Conservation (phyloP, 1,284 basidiomycete genomes). For the Pseudozyma hubeiensis region DNA sequence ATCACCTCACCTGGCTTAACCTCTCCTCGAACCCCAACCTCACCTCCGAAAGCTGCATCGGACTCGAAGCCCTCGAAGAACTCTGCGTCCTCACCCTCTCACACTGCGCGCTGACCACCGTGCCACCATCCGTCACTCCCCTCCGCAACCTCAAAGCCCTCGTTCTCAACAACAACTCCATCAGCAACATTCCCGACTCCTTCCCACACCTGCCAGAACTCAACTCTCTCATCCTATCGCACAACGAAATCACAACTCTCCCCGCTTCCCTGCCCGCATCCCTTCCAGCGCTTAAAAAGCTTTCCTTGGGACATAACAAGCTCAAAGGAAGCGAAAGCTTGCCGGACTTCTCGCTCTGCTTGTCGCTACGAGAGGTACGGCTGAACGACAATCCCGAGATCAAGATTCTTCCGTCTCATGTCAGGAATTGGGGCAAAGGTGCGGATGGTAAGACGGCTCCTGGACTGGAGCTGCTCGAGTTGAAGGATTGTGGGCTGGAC, state of each 20-base stretch:
- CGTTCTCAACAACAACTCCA: conserved; percentile 59
- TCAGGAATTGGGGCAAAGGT: conserved; percentile 60
- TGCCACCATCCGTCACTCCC: conserved; percentile 44
- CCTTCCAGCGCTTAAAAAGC: conserved; percentile 61
- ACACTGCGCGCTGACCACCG: conserved; percentile 40
- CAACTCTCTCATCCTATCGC: conserved; percentile 66
- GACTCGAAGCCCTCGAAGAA: conserved; percentile 43
- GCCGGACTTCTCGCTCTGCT: conserved; percentile 62
- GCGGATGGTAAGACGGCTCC: conserved; percentile 54
- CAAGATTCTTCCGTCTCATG: conserved; percentile 42
- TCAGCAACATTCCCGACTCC: conserved; percentile 27
- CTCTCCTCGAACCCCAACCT: conserved; percentile 27
- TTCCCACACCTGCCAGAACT: conserved; percentile 64
- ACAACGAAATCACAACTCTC: conserved; percentile 54
- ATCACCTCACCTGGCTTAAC: conserved; percentile 46
- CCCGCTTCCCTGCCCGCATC: conserved; percentile 57
- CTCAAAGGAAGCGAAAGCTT: conserved; percentile 37
- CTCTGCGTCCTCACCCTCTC: conserved; percentile 55
- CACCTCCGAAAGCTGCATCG: conserved; percentile 31
- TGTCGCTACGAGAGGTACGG: conserved; percentile 60
- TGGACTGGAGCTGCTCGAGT: conserved; percentile 58
- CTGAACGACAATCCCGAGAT: conserved; percentile 55
- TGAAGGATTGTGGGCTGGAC: conserved; percentile 60
- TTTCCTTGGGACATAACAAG: conserved; percentile 59
- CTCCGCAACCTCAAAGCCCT: conserved; percentile 58